phyloP scores from a whole-genome alignment of 2,329 filamentous ascomycete species.

The Fusarium mexicanum region DNA sequence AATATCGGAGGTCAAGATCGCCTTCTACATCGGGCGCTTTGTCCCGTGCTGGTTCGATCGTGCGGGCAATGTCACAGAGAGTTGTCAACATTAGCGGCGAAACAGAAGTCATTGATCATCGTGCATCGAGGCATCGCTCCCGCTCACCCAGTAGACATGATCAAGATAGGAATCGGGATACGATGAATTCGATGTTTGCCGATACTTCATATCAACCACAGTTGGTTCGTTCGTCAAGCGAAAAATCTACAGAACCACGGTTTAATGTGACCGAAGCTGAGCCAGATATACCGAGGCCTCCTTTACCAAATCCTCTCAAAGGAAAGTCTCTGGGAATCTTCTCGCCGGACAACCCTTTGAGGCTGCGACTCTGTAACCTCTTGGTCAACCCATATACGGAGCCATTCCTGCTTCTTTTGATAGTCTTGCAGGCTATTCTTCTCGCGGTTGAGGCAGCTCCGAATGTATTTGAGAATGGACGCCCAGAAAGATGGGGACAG shows the following conservation, averaged over 20 bases:
- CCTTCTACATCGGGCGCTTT: conserved; percentile 72
- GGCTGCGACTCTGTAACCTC: conserved; percentile 80
- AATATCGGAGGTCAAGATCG: conserved; percentile 67
- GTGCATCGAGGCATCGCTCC: conserved; percentile 69
- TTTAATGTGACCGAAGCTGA: conserved; percentile 31
- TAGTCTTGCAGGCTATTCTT: conserved; percentile 88
- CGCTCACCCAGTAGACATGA: conserved; percentile 61
- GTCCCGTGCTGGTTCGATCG: conserved; percentile 76
- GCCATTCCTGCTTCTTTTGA: conserved; percentile 85
- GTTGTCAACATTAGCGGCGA: conserved; percentile 98
- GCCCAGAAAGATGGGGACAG: conserved; percentile 72
- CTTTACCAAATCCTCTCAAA: conserved; percentile 75
- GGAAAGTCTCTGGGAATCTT: conserved; percentile 90
- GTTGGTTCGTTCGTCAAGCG: conserved; percentile 53
- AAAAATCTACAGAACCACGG: conserved; percentile 54
- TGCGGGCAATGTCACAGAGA: conserved; percentile 91
- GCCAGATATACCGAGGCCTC: conserved; percentile 24
- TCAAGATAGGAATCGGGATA: conserved; percentile 41
- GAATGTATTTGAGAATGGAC: conserved; percentile 72
- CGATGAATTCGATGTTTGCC: conserved; percentile 49
- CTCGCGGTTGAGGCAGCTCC: conserved; percentile 83
- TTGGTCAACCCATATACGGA: conserved; percentile 89
- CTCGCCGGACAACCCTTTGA: conserved; percentile 77
- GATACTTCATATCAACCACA: conserved; percentile 65
- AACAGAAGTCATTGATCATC: conserved; percentile 81